Evolutionary conservation across 768 basidiomycete species (phyloP), one percentile per base, ranked within the genome.

Genomic region (Daedaleopsis nitida): DNA sequence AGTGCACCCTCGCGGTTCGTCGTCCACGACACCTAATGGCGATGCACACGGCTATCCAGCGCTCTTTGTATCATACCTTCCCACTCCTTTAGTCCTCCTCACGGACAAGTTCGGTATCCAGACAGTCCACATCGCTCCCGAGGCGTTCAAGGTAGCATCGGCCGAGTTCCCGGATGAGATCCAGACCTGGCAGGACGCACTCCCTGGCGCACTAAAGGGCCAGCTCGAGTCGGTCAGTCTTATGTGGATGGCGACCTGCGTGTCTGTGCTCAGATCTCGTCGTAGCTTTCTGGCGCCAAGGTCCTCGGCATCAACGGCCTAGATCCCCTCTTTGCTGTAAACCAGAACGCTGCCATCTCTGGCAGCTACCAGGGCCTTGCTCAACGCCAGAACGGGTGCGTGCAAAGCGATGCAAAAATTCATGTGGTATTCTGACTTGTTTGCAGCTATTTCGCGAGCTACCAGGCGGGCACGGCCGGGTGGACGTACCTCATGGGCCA

Each of bases 331-430:
- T 73, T 75, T 32, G 80, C 82, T 23, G 80, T 87, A 13, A 73
- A 86, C 60, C 75, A 74, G 13, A 86, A 84, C 66, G 80, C 84
- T 1, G 62, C 72, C 19, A 78, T 80, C 52, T 78, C 81, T 23
- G 85, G 85, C 14, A 73, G 78, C 60, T 86, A 76, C 70, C 83
- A 86, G 65, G 77, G 75, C 17, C 77, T 83, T 52, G 80, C 78
- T 1, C 74, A 74, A 11, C 75, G 77, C 37, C 76, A 77, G 58
- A 76, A 75, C 44, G 57, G 57, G 74, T 74, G 50, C 17, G 70
- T 60, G 8, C 13, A 12, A 9, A 43, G 6, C 24, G 24, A 37
- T 48, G 17, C 39, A 42, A 3, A 32, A 32, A 23, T 34, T n/a
- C 35, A 53, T 55, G n/a, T 24, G 21, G 13, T 59, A 19, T 53